A percentile compares a stretch with the other conserved stretches of the same genome.
phyloP scores from a whole-genome alignment of 768 basidiomycete genomes.

The Filobasidium wieringae region DNA sequence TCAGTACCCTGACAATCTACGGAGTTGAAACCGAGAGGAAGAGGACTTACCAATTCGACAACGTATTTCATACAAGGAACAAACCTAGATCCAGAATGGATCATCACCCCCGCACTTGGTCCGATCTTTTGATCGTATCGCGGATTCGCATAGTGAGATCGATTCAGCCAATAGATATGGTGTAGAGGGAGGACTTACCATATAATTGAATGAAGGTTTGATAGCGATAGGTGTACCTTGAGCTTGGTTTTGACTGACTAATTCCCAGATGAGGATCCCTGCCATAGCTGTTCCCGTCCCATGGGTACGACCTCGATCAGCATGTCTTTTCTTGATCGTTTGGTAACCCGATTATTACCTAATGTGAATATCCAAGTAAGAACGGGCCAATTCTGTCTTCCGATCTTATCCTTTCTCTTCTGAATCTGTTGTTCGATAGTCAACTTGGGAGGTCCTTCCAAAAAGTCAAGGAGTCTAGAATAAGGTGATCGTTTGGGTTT shows the following conservation, averaged over 20 bases:
- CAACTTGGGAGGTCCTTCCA: no score
- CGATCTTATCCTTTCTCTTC: constrained; percentile 72
- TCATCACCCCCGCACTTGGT: constrained; percentile 69
- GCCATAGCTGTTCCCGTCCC: no score
- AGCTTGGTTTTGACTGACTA: constrained; percentile 54
- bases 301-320: constrained; percentile 11
- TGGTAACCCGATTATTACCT: constrained; percentile 42
- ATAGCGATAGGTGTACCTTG: constrained; percentile 79
- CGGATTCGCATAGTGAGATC: constrained; percentile 4
- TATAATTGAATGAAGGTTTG: constrained; percentile 42
- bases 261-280: constrained; percentile 68
- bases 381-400: constrained; percentile 66
- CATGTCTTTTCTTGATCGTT: background rate
- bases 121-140: constrained; percentile 61
- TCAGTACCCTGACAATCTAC: background rate
- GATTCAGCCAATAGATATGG: background rate
- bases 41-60: constrained; percentile 25
- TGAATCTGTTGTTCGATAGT: constrained; percentile 63
- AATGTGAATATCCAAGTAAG: constrained; percentile 49
- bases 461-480: no score
- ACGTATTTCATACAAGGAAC: constrained; percentile 83
- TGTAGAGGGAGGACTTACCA: constrained; percentile 13
- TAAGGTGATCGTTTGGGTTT: no score
- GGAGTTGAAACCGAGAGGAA: background rate
- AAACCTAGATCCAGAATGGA: constrained; percentile 81